These are phyloP conservation scores for Xylariales sp. DNA, from an alignment of 2,329 filamentous ascomycete genomes.

Conservation along the genomic window DNA sequence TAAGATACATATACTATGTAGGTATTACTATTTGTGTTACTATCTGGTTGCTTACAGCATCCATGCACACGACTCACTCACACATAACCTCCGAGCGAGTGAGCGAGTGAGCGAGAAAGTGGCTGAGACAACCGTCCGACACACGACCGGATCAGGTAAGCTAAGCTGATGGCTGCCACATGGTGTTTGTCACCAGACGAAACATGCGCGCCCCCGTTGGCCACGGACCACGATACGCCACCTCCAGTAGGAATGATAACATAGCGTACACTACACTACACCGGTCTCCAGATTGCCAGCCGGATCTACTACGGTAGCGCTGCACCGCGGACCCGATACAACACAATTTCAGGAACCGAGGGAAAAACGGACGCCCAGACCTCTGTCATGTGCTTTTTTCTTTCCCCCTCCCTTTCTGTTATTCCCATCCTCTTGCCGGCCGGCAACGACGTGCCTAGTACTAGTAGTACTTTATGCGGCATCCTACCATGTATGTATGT, in stretches of 20 bases:
- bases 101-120: not conserved
- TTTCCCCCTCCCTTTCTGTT: no score
- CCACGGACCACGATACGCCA: not conserved
- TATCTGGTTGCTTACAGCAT: not conserved
- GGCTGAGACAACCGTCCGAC: conserved; percentile 11
- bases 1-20: no score
- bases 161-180: conserved; percentile 22
- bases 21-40: not conserved
- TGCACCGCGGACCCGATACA: conserved; percentile 20
- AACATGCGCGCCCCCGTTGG: not conserved
- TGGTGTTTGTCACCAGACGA: conserved; percentile 26
- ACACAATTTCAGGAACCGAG: conserved; percentile 18
- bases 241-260: not conserved
- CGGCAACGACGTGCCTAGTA: conserved; percentile 17
- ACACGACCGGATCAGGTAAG: conserved; percentile 13
- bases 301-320: not conserved
- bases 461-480: no score
- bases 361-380: not conserved
- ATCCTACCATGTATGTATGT: no score
- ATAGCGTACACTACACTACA: no score
- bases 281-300: not conserved
- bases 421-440: conserved; percentile 17
- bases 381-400: conserved; percentile 13
- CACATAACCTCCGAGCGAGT: not conserved
- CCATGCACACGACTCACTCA: not conserved